phyloP scores from a whole-genome alignment of 2,329 filamentous ascomycete genomes.

The Xylaria sp. region DNA sequence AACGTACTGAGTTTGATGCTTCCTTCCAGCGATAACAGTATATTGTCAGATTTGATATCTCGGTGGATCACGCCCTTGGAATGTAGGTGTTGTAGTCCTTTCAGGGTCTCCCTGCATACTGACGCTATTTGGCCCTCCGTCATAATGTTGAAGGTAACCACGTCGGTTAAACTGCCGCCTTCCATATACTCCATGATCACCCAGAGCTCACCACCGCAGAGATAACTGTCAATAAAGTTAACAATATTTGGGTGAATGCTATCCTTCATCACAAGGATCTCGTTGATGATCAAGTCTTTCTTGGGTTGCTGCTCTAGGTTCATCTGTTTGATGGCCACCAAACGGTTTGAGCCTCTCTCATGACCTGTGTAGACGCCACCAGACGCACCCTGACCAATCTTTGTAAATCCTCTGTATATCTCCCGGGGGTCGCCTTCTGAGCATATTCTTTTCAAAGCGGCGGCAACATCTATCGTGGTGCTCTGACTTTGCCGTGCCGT shows the following conservation, averaged over 20 bases:
- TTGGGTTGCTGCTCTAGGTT: conserved; percentile 98
- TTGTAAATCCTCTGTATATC: conserved; percentile 85
- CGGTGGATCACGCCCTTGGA: conserved; percentile 98
- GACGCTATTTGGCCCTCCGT: conserved; percentile 96
- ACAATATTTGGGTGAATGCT: conserved; percentile 98
- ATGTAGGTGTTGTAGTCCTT: conserved; percentile 91
- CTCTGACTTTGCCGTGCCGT: conserved; percentile 81
- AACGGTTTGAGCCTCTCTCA: conserved; percentile 79
- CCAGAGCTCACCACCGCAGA: conserved; percentile 90
- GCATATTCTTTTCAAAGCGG: conserved; percentile 86
- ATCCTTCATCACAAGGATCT: conserved; percentile 99
- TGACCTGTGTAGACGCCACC: conserved; percentile 94
- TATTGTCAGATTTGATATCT: conserved; percentile 99
- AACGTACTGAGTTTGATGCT: conserved; percentile 94
- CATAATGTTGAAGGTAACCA: conserved; percentile 99
- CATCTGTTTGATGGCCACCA: conserved; percentile 99
- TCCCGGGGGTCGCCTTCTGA: conserved; percentile 86
- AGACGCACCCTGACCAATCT: conserved; percentile 97
- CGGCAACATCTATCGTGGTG: conserved; percentile 80
- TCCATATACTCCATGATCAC: conserved; percentile 99
- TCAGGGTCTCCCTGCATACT: conserved; percentile 90
- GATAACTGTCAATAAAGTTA: conserved; percentile 97
- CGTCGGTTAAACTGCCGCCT: conserved; percentile 94
- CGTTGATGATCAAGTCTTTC: conserved; percentile 99
- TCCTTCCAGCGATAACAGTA: conserved; percentile 88